Conservation (phyloP, 2,329 filamentous ascomycete genomes). For the Fusarium tricinctum region DNA sequence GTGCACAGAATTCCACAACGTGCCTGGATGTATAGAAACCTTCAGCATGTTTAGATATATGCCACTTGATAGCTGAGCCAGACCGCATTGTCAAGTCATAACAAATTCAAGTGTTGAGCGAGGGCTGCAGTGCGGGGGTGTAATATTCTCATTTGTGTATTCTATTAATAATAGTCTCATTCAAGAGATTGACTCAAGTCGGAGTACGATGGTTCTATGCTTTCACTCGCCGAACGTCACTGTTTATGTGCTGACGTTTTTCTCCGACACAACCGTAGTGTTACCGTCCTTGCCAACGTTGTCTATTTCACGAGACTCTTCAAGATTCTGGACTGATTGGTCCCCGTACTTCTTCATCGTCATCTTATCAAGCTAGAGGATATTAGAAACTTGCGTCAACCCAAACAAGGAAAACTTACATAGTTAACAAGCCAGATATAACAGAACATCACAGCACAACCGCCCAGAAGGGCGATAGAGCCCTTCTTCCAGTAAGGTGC, state of each 20-base stretch:
- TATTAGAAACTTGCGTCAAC: neutral
- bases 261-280: neutral
- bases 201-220: too few relatives aligned
- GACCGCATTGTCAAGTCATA: too few relatives aligned
- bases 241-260: neutral
- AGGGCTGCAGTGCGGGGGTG: too few relatives aligned
- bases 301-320: neutral
- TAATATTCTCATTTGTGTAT: neutral
- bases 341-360: slow-evolving; percentile 19
- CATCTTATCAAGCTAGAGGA: slow-evolving; percentile 9
- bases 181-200: too few relatives aligned
- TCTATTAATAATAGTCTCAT: neutral
- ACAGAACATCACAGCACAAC: slow-evolving; percentile 34
- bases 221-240: neutral
- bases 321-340: neutral
- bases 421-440: slow-evolving; percentile 39
- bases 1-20: too few relatives aligned
- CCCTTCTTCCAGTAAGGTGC: slow-evolving; percentile 58
- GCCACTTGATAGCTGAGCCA: too few relatives aligned
- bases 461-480: slow-evolving; percentile 44
- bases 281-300: neutral
- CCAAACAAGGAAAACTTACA: neutral
- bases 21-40: too few relatives aligned
- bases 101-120: neutral
- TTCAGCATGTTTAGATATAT: too few relatives aligned